phyloP scores from a whole-genome alignment of 176 grass and related monocot genomes.

The Microstegium vimineum region DNA sequence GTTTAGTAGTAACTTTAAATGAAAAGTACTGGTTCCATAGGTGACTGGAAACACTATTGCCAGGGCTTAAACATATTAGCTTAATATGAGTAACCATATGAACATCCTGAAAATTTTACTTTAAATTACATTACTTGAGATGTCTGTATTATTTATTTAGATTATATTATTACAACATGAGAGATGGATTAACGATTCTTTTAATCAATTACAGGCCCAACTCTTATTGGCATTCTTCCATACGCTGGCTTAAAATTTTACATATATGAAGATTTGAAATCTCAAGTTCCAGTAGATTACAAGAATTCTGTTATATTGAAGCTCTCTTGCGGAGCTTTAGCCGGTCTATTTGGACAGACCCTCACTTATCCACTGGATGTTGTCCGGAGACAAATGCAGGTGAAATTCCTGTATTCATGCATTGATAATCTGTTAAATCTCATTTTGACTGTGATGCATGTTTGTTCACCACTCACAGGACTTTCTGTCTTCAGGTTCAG shows the following conservation, averaged over 20 bases:
- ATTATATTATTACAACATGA: not conserved
- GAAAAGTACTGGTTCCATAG: not conserved
- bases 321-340: constrained; percentile 88
- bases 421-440: not conserved
- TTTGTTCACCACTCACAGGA: not conserved
- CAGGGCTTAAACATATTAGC: not conserved
- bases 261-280: constrained; percentile 93
- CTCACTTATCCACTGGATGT: constrained; percentile 97
- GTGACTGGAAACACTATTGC: not conserved
- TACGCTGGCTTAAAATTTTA: constrained; percentile 98
- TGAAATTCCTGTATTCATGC: constrained; percentile 26
- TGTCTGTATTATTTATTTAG: not conserved
- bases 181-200: not conserved
- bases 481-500: constrained; percentile 56
- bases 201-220: constrained; percentile 50
- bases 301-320: constrained; percentile 77
- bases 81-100: not conserved
- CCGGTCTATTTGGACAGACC: constrained; percentile 96
- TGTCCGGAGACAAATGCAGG: constrained; percentile 98
- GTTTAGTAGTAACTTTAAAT: too few relatives aligned
- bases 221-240: constrained; percentile 91
- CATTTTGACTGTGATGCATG: not conserved
- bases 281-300: constrained; percentile 79
- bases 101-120: not conserved
- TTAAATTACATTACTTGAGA: not conserved